Evolutionary conservation across 768 basidiomycete species (phyloP).

Genomic region (Suillus brevipes): DNA sequence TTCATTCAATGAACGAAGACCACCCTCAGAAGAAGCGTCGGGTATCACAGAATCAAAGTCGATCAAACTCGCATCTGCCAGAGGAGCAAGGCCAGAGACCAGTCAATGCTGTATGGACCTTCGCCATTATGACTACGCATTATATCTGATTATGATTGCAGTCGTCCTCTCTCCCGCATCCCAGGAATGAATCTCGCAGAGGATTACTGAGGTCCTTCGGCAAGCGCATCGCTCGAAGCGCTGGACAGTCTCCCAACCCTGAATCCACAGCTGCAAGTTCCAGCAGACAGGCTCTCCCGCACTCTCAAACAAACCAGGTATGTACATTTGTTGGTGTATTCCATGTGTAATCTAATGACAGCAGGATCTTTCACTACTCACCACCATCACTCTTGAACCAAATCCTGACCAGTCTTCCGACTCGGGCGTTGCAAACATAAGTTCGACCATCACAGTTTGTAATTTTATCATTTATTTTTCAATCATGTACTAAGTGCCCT

Average conservation of each 20-base stretch:
- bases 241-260: background rate
- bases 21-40: too few relatives aligned
- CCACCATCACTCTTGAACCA: background rate
- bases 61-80: too few relatives aligned
- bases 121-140: too few relatives aligned
- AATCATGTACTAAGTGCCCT: background rate
- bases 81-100: too few relatives aligned
- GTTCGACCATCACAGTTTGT: background rate
- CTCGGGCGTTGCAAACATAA: background rate
- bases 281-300: background rate
- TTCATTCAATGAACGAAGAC: too few relatives aligned
- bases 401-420: background rate
- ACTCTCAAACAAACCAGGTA: background rate
- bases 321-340: background rate
- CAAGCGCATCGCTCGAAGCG: background rate
- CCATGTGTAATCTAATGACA: background rate
- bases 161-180: background rate
- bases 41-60: too few relatives aligned
- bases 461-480: background rate
- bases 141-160: too few relatives aligned
- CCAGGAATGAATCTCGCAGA: background rate
- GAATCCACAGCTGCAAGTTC: background rate
- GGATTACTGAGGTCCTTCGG: background rate
- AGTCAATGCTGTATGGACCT: too few relatives aligned
- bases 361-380: background rate